Base-by-base conservation (phyloP, 768 basidiomycete species). In the Boletus barrowsii region DNA sequence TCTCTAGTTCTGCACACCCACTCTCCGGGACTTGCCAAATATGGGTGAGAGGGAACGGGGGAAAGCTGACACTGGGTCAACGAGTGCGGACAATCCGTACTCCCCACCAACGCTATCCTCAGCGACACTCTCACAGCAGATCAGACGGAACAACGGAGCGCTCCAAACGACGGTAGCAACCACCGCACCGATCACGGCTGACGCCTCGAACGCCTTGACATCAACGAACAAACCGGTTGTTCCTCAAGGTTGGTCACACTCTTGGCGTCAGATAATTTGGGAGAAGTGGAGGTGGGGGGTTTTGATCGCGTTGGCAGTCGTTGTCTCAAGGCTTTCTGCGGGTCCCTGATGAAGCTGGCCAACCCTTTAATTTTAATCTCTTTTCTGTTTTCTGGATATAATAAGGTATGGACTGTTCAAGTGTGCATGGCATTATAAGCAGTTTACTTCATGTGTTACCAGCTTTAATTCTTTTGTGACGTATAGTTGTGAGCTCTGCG, bases 271-370 rank as follows among this genome's bases (percentile, higher is more conserved):
- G 55, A 69, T 90, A 32, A 65, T 92, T 10, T 88, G 83, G 82
- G 88, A 92, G 67, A 90, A 90, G 65, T 93, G 90, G 90, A 76
- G 88, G 56, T 87, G 88, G 82, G 90, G 89, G 20, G 78, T 87
- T 15, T 66, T 93, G 56, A 86, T 92, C 52, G 87, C 83, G 7
- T 69, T 93, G 43, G 90, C 90, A 1, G 83, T 92, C 20, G 70
- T 92, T 47, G 82, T 93, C 11, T 90, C 89, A 32, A 79, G 87
- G 58, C 76, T 92, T 59, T 87, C 88, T 26, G 81, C 87, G 29
- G 74, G 72, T 56, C 62, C 69, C 51, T 72, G 60, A 69, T 42
- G 43, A 40, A 26, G 46, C 13, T 22, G n/a, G 39, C 42, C 5
- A 22, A 43, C 33, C 13, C 10, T 5, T 35, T 35, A 14, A 29